Conservation (phyloP, 352 stramenopile species). For the Phytophthora pseudosyringae region DNA sequence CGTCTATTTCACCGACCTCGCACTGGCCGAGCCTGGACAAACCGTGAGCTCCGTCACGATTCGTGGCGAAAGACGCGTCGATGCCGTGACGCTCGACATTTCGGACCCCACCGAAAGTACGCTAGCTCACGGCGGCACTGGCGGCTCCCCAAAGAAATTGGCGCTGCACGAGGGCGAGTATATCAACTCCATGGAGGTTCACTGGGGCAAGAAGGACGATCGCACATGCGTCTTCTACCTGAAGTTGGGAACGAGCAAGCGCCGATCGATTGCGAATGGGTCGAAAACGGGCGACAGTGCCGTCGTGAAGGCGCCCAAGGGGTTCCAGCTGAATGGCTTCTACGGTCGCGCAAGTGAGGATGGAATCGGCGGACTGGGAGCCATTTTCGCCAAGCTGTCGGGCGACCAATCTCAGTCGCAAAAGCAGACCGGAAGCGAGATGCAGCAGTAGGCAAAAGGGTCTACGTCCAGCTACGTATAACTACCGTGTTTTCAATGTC, state of each 20-base stretch:
- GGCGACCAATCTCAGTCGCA: conserved; percentile 16
- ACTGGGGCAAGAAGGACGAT: conserved; percentile 45
- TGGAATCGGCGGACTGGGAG: conserved; percentile 43
- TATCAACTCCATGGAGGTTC: conserved; percentile 49
- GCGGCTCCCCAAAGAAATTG: conserved; percentile 41
- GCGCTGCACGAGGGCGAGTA: conserved; percentile 47
- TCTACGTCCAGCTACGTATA: no score
- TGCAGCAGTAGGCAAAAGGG: conserved; percentile 3
- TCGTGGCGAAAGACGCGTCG: conserved; percentile 34
- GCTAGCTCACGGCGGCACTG: conserved; percentile 49
- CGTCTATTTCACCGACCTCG: conserved; percentile 45
- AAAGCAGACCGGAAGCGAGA: conserved; percentile 12
- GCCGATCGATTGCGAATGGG: conserved; percentile 34
- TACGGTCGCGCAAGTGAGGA: conserved; percentile 48
- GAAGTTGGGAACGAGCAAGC: conserved; percentile 41
- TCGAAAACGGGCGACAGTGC: conserved; percentile 38
- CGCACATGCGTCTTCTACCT: conserved; percentile 55
- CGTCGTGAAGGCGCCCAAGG: conserved; percentile 42
- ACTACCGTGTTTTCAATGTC: no score
- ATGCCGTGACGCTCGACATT: conserved; percentile 44
- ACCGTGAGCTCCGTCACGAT: conserved; percentile 49
- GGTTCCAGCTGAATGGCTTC: conserved; percentile 59
- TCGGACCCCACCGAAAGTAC: conserved; percentile 39
- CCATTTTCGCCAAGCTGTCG: conserved; percentile 28
- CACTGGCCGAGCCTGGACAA: conserved; percentile 24